These are phyloP conservation scores for Dendrocalamus latiflorus DNA, from an alignment of 202 grass and related monocot species.

Conservation along the genomic window DNA sequence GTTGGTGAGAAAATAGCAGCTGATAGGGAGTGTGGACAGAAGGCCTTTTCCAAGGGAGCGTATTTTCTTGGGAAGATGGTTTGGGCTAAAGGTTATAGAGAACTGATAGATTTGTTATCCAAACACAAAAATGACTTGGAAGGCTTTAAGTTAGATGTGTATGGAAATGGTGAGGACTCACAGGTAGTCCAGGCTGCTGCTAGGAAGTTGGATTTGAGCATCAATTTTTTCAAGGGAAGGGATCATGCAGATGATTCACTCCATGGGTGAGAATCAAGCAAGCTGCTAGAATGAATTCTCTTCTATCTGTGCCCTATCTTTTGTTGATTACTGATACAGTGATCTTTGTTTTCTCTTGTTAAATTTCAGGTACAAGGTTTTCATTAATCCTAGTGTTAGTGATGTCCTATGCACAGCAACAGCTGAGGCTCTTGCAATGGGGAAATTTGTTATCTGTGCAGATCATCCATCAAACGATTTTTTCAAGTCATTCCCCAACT, in stretches of 20 bases:
- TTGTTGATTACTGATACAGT: constrained; percentile 10
- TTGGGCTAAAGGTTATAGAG: constrained; percentile 92
- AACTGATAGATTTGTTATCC: constrained; percentile 77
- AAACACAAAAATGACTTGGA: constrained; percentile 66
- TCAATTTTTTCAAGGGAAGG: constrained; percentile 79
- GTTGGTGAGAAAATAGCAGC: constrained; percentile 63
- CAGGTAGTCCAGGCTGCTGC: constrained; percentile 60
- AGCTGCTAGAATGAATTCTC: constrained; percentile 3
- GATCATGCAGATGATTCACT: constrained; percentile 82
- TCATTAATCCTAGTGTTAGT: constrained; percentile 76
- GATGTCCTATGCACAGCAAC: constrained; percentile 80
- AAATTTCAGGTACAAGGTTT: constrained; percentile 62
- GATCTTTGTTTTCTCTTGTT: constrained; percentile 3
- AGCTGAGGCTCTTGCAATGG: constrained; percentile 86
- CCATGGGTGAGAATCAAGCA: constrained; percentile 62
- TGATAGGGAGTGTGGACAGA: constrained; percentile 47
- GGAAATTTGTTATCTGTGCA: constrained; percentile 80
- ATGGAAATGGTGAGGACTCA: constrained; percentile 86
- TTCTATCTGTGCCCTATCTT: not conserved
- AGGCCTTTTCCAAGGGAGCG: constrained; percentile 65
- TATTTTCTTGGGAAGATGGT: constrained; percentile 98
- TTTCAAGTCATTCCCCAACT: constrained; percentile 73
- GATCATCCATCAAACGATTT: constrained; percentile 86
- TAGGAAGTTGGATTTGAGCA: constrained; percentile 64
- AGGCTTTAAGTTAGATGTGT: constrained; percentile 65